Evolutionary conservation across 306 rosid species (phyloP).

Genomic region (Fragaria vesca): DNA sequence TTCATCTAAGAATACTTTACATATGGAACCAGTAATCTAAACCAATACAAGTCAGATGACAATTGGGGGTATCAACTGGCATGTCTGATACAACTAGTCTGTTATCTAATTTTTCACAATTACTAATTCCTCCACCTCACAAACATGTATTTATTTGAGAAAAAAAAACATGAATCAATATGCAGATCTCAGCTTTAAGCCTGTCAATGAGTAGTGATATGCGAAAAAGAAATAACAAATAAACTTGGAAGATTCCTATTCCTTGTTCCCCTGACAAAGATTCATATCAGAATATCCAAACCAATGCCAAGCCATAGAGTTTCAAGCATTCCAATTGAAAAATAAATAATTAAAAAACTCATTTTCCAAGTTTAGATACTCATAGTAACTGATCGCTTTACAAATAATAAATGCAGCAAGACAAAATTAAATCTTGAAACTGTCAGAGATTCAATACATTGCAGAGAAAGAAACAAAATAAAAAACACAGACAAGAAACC

Average conservation of each 20-base stretch:
- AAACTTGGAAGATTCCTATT: not conserved
- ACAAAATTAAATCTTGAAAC: slow-evolving; percentile 5
- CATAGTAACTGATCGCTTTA: slow-evolving; percentile 10
- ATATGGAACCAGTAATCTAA: slow-evolving; percentile 6
- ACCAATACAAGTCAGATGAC: slow-evolving; percentile 4
- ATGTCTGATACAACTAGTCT: not conserved
- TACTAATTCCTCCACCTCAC: not conserved
- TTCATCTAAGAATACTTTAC: slow-evolving; percentile 18
- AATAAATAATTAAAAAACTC: not conserved
- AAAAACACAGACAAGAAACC: slow-evolving; percentile 17
- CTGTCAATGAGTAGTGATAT: not conserved
- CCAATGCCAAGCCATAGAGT: not conserved
- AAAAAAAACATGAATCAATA: not conserved
- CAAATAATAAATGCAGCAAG: slow-evolving; percentile 10
- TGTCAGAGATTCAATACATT: not conserved
- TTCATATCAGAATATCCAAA: slow-evolving; percentile 10
- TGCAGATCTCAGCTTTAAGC: not conserved
- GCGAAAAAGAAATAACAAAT: not conserved
- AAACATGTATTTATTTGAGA: not conserved
- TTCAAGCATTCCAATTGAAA: not conserved
- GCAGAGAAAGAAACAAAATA: slow-evolving; percentile 2
- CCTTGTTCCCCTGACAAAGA: not conserved
- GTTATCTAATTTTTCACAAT: not conserved
- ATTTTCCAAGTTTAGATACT: not conserved
- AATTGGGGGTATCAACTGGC: not conserved